phyloP scores from a whole-genome alignment of 495 filamentous ascomycete genomes.

The Aspergillus cristatus region DNA sequence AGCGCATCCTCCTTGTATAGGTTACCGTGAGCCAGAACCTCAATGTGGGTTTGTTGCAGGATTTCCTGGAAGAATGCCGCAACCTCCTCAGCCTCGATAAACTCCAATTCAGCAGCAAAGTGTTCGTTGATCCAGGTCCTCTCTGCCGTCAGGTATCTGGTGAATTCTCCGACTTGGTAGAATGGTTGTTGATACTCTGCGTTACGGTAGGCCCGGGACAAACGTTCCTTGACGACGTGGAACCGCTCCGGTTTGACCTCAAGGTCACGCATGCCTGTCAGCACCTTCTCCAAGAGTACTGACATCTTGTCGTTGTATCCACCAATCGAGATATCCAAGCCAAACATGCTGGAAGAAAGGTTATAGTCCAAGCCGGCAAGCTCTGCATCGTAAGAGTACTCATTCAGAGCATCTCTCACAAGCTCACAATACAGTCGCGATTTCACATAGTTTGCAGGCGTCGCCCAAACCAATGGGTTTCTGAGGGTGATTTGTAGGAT shows the following conservation, averaged over 20 bases:
- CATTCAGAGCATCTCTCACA: conserved; percentile 79
- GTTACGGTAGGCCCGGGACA: conserved; percentile 68
- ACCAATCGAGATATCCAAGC: conserved; percentile 68
- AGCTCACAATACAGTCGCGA: conserved; percentile 76
- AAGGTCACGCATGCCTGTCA: conserved; percentile 77
- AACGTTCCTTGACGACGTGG: conserved; percentile 80
- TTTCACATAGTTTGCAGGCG: conserved; percentile 68
- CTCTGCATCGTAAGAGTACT: conserved; percentile 96
- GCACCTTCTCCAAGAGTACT: conserved; percentile 83
- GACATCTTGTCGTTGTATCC: conserved; percentile 97
- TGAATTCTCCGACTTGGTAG: conserved; percentile 81
- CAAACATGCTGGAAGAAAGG: conserved; percentile 57
- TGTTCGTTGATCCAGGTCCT: conserved; percentile 75
- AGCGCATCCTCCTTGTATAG: conserved; percentile 93
- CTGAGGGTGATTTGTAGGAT: conserved; percentile 72
- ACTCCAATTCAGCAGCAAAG: conserved; percentile 63
- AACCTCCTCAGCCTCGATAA: conserved; percentile 65
- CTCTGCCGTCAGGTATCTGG: conserved; percentile 67
- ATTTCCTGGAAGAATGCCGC: conserved; percentile 70
- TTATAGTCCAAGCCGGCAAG: conserved; percentile 84
- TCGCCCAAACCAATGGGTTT: conserved; percentile 67
- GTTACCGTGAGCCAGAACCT: conserved; percentile 85
- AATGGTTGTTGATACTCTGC: conserved; percentile 82
- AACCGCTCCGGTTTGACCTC: conserved; percentile 78
- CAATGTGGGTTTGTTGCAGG: conserved; percentile 76